Evolutionary conservation across 176 grass and related monocot genomes (phyloP).

Genomic region (Dendrocalamus sinicus): DNA sequence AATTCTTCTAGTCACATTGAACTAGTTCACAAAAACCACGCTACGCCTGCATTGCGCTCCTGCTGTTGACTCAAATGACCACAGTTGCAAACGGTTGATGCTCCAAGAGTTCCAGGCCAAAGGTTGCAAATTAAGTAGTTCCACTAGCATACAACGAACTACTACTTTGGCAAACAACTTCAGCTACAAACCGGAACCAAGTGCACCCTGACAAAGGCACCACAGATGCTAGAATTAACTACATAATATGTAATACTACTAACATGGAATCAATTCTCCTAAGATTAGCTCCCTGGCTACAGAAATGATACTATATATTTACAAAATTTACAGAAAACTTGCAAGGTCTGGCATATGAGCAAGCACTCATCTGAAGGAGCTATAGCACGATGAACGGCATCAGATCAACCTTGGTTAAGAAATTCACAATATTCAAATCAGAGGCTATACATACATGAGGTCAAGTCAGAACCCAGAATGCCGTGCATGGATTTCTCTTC

Average conservation of each 20-base stretch:
- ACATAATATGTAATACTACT: neutral
- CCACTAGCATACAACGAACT: neutral
- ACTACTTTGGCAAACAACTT: neutral
- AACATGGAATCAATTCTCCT: neutral
- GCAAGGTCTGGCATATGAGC: neutral
- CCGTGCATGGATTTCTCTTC: no score
- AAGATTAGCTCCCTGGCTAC: neutral
- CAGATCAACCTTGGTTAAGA: neutral
- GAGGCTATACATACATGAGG: neutral
- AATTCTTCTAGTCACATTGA: neutral
- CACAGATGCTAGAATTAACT: neutral
- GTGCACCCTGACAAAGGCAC: neutral
- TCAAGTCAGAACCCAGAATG: no score
- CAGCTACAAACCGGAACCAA: neutral
- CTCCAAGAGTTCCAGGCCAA: no score
- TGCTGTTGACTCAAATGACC: neutral
- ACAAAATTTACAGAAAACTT: neutral
- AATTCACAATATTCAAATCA: conserved; percentile 12
- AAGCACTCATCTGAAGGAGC: neutral
- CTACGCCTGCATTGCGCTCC: no score
- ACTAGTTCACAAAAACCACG: neutral
- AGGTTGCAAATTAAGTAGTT: no score
- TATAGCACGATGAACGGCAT: neutral
- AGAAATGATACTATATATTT: neutral
- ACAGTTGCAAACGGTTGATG: no score